Base-by-base conservation (phyloP, 768 basidiomycete genomes). In the Boletus edulis region DNA sequence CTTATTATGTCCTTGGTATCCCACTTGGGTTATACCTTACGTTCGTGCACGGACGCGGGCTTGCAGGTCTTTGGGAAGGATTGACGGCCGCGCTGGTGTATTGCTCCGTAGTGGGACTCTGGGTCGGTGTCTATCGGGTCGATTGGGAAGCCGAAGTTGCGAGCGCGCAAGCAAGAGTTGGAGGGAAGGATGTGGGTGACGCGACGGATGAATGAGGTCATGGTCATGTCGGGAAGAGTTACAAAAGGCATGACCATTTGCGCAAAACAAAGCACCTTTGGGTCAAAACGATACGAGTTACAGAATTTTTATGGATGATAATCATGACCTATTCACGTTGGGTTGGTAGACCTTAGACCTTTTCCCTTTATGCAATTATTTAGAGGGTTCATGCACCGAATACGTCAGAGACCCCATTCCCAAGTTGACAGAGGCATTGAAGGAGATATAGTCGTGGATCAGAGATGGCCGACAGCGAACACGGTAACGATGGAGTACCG, bases 21-120 rank as follows among this genome's bases (percentile, higher is more conserved):
- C 94, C 94, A 0, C 75, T 91, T 43, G 94, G 91, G 14, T 72
- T 94, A 47, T 89, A 81, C 71, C 83, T 95, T 5, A 78, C 89
- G 3, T 93, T 94, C 75, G 74, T 73, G 47, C 67, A 65, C 11
- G 68, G 75, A 35, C 76, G 81, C 67, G 83, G 76, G 0, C 75
- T 97, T 12, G 73, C 76, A 22, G 94, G 94, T 0, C 78, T 97
- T 14, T 97, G 94, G 94, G 76, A 87, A 39, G 94, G 94, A 13
- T 73, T 95, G 37, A 89, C 89, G 0, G 65, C 81, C 5, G 83
- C 88, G 1, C 74, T 92, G 22, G 72, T 89, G 15, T 92, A 47
- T 69, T 84, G 15, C 85, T 86, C 70, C 74, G 77, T 44, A 9
- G 66, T 82, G 15, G 86, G 86, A 3, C 76, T 82, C 1, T 76